These are phyloP conservation scores for Echinochloa phyllopogon DNA, from an alignment of 176 grass and related monocot genomes.

Conservation along the genomic window DNA sequence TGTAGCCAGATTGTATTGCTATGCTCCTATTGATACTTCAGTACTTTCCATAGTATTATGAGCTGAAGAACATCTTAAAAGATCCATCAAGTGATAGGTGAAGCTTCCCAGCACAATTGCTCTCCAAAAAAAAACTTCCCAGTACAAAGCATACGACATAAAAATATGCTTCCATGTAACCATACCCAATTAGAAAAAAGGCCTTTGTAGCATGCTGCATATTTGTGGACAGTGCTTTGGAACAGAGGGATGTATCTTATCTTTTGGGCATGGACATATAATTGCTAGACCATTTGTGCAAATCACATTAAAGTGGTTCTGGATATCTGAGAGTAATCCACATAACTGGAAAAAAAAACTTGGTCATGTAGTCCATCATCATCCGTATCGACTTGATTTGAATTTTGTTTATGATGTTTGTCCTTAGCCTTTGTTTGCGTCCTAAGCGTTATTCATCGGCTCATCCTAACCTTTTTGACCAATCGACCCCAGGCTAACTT, in stretches of 20 bases:
- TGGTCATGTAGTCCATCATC: not conserved
- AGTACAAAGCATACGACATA: not conserved
- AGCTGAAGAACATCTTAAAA: not conserved
- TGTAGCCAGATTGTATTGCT: not conserved
- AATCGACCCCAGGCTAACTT: not conserved
- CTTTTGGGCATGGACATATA: not conserved
- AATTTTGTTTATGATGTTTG: constrained; percentile 18
- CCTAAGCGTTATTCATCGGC: not conserved
- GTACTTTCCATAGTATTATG: not conserved
- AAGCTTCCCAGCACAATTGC: not conserved
- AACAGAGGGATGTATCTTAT: not conserved
- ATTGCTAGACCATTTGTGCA: not conserved
- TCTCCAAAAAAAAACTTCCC: not conserved
- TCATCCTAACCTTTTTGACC: constrained; percentile 2
- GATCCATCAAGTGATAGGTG: not conserved
- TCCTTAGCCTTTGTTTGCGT: constrained; percentile 34
- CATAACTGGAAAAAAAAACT: not conserved
- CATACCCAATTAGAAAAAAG: not conserved
- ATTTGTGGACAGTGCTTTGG: not conserved
- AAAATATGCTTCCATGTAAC: not conserved
- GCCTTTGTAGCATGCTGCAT: not conserved
- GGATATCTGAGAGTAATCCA: not conserved
- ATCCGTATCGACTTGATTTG: not conserved
- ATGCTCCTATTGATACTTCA: not conserved
- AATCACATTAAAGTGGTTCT: not conserved